Evolutionary conservation across 345 rosid genomes (phyloP).

Genomic region (Gossypium bickii): DNA sequence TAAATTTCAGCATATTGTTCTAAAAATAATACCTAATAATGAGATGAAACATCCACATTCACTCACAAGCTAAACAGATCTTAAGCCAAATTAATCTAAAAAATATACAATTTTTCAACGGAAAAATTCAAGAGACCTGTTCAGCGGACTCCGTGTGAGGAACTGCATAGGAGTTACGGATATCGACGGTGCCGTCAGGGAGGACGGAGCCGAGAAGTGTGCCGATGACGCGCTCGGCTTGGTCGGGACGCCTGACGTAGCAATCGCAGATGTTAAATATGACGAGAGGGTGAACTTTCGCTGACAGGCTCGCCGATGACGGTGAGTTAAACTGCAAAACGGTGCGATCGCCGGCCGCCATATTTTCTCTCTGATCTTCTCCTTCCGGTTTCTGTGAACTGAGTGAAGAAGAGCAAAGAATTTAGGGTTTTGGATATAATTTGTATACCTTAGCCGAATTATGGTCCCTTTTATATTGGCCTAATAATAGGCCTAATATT

Average conservation of each 20-base stretch:
- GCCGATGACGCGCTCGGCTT: slow-evolving; percentile 91
- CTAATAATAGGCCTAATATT: background rate
- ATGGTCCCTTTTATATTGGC: background rate
- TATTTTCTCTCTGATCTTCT: slow-evolving; percentile 17
- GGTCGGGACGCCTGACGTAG: slow-evolving; percentile 90
- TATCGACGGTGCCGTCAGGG: slow-evolving; percentile 85
- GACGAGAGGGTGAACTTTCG: slow-evolving; percentile 83
- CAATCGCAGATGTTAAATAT: slow-evolving; percentile 90
- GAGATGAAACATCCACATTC: background rate
- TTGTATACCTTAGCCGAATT: background rate
- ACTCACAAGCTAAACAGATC: background rate
- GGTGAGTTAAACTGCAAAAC: slow-evolving; percentile 59
- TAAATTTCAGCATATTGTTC: background rate
- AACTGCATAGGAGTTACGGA: slow-evolving; percentile 91
- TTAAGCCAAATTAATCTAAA: background rate
- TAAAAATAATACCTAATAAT: background rate
- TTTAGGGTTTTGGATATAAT: slow-evolving; percentile 22
- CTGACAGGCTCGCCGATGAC: slow-evolving; percentile 39
- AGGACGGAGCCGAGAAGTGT: slow-evolving; percentile 89
- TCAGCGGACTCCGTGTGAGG: slow-evolving; percentile 92
- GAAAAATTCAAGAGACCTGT: slow-evolving; percentile 42
- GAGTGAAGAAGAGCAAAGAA: background rate
- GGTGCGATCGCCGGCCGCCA: slow-evolving; percentile 72
- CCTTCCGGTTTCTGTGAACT: background rate
- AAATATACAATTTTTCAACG: background rate